These are phyloP conservation scores for Geranium incanum DNA, from an alignment of 441 rosid genomes.

Conservation along the genomic window DNA sequence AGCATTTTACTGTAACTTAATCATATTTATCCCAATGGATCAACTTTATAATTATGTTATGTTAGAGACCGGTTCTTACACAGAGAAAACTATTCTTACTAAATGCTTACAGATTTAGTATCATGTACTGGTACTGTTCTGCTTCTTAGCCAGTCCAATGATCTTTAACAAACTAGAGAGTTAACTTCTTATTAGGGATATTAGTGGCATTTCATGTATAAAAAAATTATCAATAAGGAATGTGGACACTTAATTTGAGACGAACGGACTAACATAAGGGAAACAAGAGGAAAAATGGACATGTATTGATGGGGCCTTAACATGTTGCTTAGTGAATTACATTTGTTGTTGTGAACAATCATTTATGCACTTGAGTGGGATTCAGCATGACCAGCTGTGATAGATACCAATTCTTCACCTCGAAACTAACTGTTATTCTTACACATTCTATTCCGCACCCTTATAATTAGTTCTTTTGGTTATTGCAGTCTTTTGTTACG, in stretches of 20 bases:
- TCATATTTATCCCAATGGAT: neutral
- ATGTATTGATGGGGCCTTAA: neutral
- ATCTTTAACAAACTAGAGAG: neutral
- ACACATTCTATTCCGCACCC: constrained; percentile 7
- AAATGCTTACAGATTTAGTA: neutral
- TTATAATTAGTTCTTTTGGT: constrained; percentile 14
- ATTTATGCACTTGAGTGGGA: neutral
- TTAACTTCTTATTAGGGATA: neutral
- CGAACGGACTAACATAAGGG: neutral
- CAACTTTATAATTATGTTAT: neutral
- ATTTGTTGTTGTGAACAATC: neutral
- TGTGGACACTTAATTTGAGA: neutral
- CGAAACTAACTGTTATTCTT: neutral
- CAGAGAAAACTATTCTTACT: neutral
- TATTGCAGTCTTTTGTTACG: constrained; percentile 66
- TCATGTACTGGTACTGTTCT: neutral
- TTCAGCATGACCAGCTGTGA: neutral
- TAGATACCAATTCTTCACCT: neutral
- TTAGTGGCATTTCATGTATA: neutral
- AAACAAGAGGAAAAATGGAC: neutral
- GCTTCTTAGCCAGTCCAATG: constrained; percentile 8
- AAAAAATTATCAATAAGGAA: neutral
- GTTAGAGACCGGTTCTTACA: neutral
- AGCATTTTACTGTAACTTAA: neutral
- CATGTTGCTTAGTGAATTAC: neutral